Evolutionary conservation across 179 eudicot genomes (phyloP), one percentile per base, ranked within the genome.

Genomic region (Monotropa hypopitys): DNA sequence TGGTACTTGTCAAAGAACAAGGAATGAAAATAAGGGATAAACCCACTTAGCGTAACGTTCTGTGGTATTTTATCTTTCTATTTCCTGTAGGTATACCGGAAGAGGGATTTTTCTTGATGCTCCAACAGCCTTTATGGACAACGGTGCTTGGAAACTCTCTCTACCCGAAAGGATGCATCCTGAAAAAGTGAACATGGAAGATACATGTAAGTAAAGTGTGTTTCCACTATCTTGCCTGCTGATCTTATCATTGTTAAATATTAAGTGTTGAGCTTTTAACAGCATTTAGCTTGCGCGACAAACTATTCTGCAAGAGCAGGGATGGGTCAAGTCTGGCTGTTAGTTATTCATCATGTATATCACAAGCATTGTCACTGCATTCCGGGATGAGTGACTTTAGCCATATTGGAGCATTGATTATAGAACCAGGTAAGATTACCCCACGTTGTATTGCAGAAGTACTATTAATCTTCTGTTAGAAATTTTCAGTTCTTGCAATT

Each of bases 31-130:
- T 32, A 51, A 30, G 38, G 49, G 54, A 49, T 28, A 50, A 72
- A 28, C 68, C 23, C 2, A 30, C 12, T 45, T 62, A 49, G 33
- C 15, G 43, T 18, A 13, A 45, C 33, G 49, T 40, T 70, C 8
- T 78, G 53, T 43, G 6, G 40, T 53, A 53, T 73, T 57, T 20
- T 16, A 38, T 70, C 26, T 77, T 51, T 53, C n/a, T 21, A 20
- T 9, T 32, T 21, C 76, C 42, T 80, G 49, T 84, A 95, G 99
- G 99, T 90, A 95, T 85, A 83, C 84, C 6, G 99, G 99, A 62
- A 86, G 98, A 88, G 99, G 99, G 78, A 80, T 88, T 79, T 95
- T 93, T 76, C 72, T 93, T 40, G 97, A 93, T 80, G 96, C 97
- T 28, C 98, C 99, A 21, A 91, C 91, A 7, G 90, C 89, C 51